phyloP scores from a whole-genome alignment of 2,329 filamentous ascomycete genomes.

The Colletotrichum acutatum region DNA sequence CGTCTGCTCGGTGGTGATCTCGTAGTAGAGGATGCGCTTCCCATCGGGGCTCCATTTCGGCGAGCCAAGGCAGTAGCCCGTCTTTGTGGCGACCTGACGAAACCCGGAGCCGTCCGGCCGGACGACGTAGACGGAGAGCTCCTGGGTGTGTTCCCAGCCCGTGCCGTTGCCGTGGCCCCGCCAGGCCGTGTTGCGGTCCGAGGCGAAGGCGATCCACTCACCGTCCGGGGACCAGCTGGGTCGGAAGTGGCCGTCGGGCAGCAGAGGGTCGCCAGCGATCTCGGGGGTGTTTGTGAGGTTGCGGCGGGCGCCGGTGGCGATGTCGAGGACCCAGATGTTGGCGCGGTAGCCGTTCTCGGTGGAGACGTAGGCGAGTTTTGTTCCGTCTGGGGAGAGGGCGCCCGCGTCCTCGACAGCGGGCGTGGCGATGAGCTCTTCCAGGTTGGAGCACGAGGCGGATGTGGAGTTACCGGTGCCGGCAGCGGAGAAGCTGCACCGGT shows the following conservation, averaged over 20 bases:
- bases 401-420: constrained; percentile 26
- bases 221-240: constrained; percentile 29
- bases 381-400: constrained; percentile 5
- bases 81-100: constrained; percentile 3
- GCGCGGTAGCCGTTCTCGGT: constrained; percentile 23
- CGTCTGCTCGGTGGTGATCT: constrained; percentile 23
- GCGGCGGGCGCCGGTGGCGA: constrained; percentile 13
- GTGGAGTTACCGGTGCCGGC: neutral
- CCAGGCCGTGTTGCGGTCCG: constrained; percentile 26
- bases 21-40: constrained; percentile 17
- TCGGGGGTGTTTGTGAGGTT: constrained; percentile 26
- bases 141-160: constrained; percentile 23
- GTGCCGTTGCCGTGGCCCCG: constrained; percentile 22
- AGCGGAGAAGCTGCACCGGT: constrained; percentile 14
- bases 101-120: constrained; percentile 23
- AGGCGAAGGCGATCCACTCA: constrained; percentile 21
- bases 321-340: constrained; percentile 23
- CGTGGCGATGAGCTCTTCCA: constrained; percentile 21
- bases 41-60: constrained; percentile 19
- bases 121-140: constrained; percentile 23
- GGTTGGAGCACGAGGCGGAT: neutral
- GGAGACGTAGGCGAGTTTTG: constrained; percentile 15
- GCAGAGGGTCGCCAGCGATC: constrained; percentile 8
- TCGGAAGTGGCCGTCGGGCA: constrained; percentile 18
- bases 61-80: constrained; percentile 24